Base-by-base conservation (phyloP, 202 grass and related monocot genomes). In the Eragrostis tef region DNA sequence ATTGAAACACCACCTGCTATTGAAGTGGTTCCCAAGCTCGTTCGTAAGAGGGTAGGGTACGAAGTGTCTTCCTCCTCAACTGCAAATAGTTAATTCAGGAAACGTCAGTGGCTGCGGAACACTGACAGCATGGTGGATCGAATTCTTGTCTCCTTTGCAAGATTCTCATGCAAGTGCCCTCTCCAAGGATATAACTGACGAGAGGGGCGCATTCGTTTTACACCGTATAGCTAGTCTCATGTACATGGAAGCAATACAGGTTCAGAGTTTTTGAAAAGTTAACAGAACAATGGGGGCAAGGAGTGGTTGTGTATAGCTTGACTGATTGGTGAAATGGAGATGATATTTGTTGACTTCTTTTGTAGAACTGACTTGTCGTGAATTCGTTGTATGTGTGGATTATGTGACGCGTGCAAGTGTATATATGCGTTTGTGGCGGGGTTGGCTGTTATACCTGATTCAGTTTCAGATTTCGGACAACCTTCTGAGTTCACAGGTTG, bases 1-100 rank as follows among this genome's bases (percentile, higher is more conserved):
- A 64, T 50, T 94, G 71, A 94, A 94, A 49, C 88, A 82, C 77
- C 60, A 50, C 60, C 87, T 94, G 15, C 84, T 94, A 34, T 22
- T 53, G 11, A 92, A 67, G 60, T 90, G 85, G 79, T 94, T 91
- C 78, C 82, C 71, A 5, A 51, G 49, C 41, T 72, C 75, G 17
- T 70, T 71, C 3, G 45, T 68, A 19, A 68, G 60, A 86, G 34
- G n/a, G 11, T 79, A 81, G 81, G 43, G 5, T 51, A 21, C 19
- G 25, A 79, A 29, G 6, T 44, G 39, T 27, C 60, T 50, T 31
- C 64, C 16, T 41, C 56, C 20, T 60, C 58, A 73, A 63, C 69
- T 42, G 57, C 39, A 0, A 27, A 12, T 22, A 51, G 39, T 9
- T 3, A 14, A n/a, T 27, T 29, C 74, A 62, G 65, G 53, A 60